Conservation (phyloP, 805 yeast genomes). For the Wickerhamomyces ciferrii region DNA sequence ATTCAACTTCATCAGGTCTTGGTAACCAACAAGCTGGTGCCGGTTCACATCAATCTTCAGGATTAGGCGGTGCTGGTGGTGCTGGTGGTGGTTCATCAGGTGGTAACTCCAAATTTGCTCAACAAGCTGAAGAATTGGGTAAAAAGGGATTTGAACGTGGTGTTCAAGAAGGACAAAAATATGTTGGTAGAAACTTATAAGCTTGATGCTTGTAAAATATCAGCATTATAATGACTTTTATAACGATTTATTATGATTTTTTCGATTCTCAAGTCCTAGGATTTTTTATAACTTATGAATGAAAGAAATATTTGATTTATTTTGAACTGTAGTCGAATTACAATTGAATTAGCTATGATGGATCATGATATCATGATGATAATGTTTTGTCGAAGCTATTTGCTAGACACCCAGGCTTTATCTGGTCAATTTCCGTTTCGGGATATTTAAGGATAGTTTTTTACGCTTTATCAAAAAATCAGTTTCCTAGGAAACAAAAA, state of each 20-base stretch:
- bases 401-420: no score
- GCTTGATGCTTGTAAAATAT: not conserved
- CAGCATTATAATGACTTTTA: not conserved
- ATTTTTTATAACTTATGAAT: no score
- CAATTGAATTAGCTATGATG: no score
- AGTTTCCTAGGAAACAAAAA: no score
- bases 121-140: slow-evolving; percentile 16
- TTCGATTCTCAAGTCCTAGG: not conserved
- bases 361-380: no score
- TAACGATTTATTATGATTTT: not conserved
- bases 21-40: not conserved
- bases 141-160: slow-evolving; percentile 18
- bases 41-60: not conserved
- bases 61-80: slow-evolving; percentile 1
- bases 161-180: slow-evolving; percentile 19
- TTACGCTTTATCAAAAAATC: no score
- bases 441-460: no score
- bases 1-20: not conserved
- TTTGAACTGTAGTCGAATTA: no score
- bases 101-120: slow-evolving; percentile 2
- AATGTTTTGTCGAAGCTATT: no score
- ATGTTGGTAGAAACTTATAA: slow-evolving; percentile 20
- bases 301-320: not conserved
- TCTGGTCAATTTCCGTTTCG: no score
- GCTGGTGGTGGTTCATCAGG: slow-evolving; percentile 1